Percentiles rank a stretch among this genome's conserved stretches.
These are phyloP conservation scores for Cladosporium sp. DNA, from an alignment of 2,329 filamentous ascomycete species.

Conservation along the genomic window DNA sequence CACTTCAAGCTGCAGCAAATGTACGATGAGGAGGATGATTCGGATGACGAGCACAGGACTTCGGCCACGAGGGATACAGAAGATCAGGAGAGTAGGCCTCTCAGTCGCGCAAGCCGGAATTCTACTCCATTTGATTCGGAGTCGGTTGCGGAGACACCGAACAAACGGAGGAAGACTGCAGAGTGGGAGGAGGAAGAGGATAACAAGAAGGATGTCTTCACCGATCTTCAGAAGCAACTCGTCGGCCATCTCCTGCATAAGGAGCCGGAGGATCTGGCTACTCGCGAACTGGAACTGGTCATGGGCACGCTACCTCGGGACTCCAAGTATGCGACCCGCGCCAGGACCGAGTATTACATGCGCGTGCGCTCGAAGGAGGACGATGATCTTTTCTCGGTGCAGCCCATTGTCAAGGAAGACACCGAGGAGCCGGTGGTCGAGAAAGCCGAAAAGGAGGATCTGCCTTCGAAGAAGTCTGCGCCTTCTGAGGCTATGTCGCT, in stretches of 20 bases:
- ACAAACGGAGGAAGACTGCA: conserved; percentile 39
- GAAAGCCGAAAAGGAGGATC: conserved; percentile 22
- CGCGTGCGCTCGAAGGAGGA: conserved; percentile 80
- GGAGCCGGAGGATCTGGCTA: conserved; percentile 64
- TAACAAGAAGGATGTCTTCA: conserved; percentile 44
- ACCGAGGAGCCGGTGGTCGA: conserved; percentile 8
- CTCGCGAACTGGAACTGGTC: conserved; percentile 51
- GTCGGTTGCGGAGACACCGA: conserved; percentile 35
- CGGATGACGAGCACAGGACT: conserved; percentile 65
- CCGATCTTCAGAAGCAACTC: conserved; percentile 40
- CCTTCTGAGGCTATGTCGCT: conserved; percentile 14
- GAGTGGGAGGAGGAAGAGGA: conserved; percentile 40
- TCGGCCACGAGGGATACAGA: conserved; percentile 71
- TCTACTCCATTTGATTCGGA: conserved; percentile 49
- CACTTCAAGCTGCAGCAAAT: conserved; percentile 72
- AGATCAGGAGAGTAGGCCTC: conserved; percentile 73
- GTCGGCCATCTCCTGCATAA: conserved; percentile 46
- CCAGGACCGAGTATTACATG: conserved; percentile 60
- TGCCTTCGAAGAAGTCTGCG: conserved; percentile 11
- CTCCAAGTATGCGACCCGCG: conserved; percentile 68
- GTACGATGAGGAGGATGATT: conserved; percentile 72
- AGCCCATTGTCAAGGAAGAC: conserved; percentile 47
- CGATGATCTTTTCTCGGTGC: conserved; percentile 68
- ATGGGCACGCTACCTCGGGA: conserved; percentile 48
- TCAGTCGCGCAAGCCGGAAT: conserved; percentile 59